phyloP scores from a whole-genome alignment of 495 filamentous ascomycete genomes.

The Penicillium herquei region DNA sequence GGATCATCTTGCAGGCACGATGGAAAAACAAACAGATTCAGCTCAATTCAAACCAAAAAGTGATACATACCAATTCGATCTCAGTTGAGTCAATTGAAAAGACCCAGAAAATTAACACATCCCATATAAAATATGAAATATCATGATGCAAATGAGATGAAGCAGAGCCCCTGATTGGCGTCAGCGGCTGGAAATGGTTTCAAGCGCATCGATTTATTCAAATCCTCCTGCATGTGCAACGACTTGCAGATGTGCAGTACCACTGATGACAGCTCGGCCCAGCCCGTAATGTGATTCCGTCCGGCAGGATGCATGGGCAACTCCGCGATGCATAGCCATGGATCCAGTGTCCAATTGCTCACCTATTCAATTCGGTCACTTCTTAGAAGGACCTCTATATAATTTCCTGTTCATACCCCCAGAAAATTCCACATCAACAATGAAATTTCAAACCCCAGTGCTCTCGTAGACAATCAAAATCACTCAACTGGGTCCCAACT shows the following conservation, averaged over 20 bases:
- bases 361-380: no score
- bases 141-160: constrained; percentile 5
- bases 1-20: neutral
- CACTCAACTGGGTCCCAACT: neutral
- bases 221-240: constrained; percentile 3
- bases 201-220: neutral
- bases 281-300: neutral
- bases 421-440: neutral
- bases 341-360: no score
- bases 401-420: neutral
- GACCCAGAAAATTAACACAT: no score
- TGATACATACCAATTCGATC: no score
- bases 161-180: constrained; percentile 3
- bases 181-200: constrained; percentile 4
- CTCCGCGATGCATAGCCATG: neutral
- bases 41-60: no score
- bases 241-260: neutral
- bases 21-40: no score
- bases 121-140: constrained; percentile 9
- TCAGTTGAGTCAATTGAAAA: no score
- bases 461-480: neutral
- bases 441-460: neutral
- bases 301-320: neutral
- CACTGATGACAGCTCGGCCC: constrained; percentile 6
- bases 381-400: neutral